phyloP scores from a whole-genome alignment of 2,329 filamentous ascomycete genomes.

The Trichoderma polysporum region DNA sequence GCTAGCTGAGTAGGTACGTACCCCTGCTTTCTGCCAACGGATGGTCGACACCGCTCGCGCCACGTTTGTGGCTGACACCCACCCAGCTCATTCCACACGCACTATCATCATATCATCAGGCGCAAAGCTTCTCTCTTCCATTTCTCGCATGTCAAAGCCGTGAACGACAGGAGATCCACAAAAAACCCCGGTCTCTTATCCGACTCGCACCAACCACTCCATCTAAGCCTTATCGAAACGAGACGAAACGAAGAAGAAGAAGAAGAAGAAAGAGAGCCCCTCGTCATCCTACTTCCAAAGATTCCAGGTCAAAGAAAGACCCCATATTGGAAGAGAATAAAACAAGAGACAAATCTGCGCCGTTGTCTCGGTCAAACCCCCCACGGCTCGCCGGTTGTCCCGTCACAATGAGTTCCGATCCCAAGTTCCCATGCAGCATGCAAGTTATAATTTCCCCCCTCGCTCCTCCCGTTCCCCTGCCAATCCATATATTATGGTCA shows the following conservation, averaged over 20 bases:
- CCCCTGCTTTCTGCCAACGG: neutral
- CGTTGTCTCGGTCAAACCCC: neutral
- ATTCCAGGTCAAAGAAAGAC: neutral
- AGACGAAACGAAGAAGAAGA: neutral
- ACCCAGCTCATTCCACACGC: neutral
- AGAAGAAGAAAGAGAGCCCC: neutral
- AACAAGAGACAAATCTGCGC: neutral
- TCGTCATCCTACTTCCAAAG: neutral
- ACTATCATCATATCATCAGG: conserved; percentile 2
- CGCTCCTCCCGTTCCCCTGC: conserved; percentile 11
- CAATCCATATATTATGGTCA: neutral
- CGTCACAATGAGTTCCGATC: conserved; percentile 34
- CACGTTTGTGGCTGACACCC: conserved; percentile 15
- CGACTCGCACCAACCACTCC: conserved; percentile 1
- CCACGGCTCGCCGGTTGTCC: neutral
- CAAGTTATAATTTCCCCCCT: conserved; percentile 34
- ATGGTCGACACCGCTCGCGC: conserved; percentile 16
- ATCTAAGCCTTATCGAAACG: neutral
- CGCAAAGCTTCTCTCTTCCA: neutral
- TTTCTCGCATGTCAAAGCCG: neutral
- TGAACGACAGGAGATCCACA: neutral
- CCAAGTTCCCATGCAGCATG: conserved; percentile 63
- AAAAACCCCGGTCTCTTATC: neutral
- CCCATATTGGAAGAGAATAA: neutral
- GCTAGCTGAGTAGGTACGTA: conserved; percentile 2